Evolutionary conservation across 768 basidiomycete species (phyloP).

Genomic region (Leccinum broughii): DNA sequence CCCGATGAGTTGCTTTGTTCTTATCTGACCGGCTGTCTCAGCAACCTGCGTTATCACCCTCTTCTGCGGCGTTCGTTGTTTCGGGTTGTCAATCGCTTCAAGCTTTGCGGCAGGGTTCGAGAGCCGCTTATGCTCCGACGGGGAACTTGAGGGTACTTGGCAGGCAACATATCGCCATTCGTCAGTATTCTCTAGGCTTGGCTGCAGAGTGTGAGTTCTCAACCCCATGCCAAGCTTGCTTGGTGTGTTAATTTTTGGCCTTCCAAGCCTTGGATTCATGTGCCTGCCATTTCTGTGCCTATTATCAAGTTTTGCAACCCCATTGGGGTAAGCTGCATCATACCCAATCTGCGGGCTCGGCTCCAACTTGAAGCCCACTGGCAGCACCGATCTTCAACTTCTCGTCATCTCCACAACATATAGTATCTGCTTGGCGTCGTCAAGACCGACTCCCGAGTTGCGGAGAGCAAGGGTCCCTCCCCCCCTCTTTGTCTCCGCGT

Average conservation of each 20-base stretch:
- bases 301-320: neutral
- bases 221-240: neutral
- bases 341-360: neutral
- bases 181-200: neutral
- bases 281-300: slow-evolving; percentile 3
- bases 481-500: neutral
- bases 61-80: slow-evolving; percentile 3
- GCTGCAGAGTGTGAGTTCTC: neutral
- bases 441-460: neutral
- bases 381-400: neutral
- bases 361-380: neutral
- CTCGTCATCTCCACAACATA: neutral
- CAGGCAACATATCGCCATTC: neutral
- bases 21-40: slow-evolving; percentile 1
- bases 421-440: neutral
- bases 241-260: slow-evolving; percentile 5
- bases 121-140: slow-evolving; percentile 12
- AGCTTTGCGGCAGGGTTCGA: neutral
- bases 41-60: slow-evolving; percentile 1
- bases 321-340: neutral
- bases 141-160: neutral
- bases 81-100: slow-evolving; percentile 6
- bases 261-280: neutral
- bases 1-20: neutral
- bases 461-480: neutral